Conservation (phyloP, 2,329 filamentous ascomycete species). For the Alternaria ethzedia region DNA sequence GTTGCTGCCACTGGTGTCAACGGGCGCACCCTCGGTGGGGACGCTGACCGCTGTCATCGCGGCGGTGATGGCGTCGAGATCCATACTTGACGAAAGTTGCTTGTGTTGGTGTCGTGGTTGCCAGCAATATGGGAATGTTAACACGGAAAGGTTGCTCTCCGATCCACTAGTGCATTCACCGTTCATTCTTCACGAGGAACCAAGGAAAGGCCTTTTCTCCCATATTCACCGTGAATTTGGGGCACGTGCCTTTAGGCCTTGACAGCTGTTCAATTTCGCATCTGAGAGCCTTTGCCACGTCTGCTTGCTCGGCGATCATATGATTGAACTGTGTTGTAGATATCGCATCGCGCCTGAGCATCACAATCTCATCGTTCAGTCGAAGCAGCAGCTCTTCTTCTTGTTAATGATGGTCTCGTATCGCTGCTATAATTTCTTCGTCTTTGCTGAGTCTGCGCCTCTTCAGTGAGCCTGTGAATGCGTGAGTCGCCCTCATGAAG, state of each 20-base stretch:
- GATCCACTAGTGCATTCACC: neutral
- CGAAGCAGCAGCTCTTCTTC: neutral
- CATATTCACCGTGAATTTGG: neutral
- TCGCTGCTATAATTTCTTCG: neutral
- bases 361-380: neutral
- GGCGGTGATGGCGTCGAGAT: neutral
- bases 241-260: neutral
- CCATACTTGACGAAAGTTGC: neutral
- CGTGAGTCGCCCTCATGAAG: too few relatives aligned
- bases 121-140: neutral
- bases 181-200: neutral
- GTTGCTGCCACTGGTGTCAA: too few relatives aligned
- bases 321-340: neutral
- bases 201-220: neutral
- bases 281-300: neutral
- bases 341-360: neutral
- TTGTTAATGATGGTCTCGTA: neutral
- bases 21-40: neutral
- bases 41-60: neutral
- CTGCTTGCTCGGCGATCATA: neutral
- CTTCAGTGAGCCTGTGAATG: too few relatives aligned
- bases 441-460: too few relatives aligned
- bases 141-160: neutral
- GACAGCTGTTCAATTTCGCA: neutral
- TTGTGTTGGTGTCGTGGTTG: neutral